Percentiles rank a stretch among this genome's conserved stretches.
Evolutionary conservation across 352 stramenopile genomes (phyloP).

Genomic region (Sclerospora graminicola): DNA sequence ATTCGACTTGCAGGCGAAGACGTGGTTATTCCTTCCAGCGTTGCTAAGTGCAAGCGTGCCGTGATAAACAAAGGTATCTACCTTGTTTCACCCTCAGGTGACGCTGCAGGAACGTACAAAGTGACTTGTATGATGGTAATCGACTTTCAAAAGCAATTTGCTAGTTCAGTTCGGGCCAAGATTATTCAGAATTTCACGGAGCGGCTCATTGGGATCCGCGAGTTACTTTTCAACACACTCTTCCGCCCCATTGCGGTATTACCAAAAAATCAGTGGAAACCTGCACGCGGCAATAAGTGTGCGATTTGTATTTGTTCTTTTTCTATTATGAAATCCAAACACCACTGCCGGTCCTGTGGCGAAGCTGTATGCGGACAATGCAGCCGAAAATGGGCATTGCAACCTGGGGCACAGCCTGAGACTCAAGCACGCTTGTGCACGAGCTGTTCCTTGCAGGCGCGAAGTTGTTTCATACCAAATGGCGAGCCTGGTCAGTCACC

Average conservation of each 20-base stretch:
- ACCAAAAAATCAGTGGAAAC: conserved; percentile 51
- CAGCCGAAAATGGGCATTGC: conserved; percentile 73
- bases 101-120: conserved; percentile 44
- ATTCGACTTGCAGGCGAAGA: conserved; percentile 53
- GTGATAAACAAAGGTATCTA: conserved; percentile 79
- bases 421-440: conserved; percentile 74
- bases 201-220: conserved; percentile 66
- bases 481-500: conserved; percentile 22
- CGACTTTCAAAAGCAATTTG: conserved; percentile 79
- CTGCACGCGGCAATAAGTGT: conserved; percentile 46
- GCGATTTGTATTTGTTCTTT: conserved; percentile 56
- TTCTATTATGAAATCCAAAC: conserved; percentile 58
- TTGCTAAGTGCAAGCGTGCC: conserved; percentile 80
- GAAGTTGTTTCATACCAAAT: conserved; percentile 40
- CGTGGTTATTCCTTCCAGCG: conserved; percentile 54
- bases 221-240: conserved; percentile 77
- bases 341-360: conserved; percentile 76
- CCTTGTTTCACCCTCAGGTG: conserved; percentile 34
- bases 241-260: conserved; percentile 63
- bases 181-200: conserved; percentile 76
- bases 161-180: conserved; percentile 37
- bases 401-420: conserved; percentile 42
- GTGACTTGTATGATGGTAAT: conserved; percentile 81
- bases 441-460: conserved; percentile 62
- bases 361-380: conserved; percentile 77